Percentiles rank a stretch among this genome's conserved stretches.
These are phyloP conservation scores for Phylloporus sp. DNA, from an alignment of 1,284 basidiomycete genomes.

Conservation along the genomic window DNA sequence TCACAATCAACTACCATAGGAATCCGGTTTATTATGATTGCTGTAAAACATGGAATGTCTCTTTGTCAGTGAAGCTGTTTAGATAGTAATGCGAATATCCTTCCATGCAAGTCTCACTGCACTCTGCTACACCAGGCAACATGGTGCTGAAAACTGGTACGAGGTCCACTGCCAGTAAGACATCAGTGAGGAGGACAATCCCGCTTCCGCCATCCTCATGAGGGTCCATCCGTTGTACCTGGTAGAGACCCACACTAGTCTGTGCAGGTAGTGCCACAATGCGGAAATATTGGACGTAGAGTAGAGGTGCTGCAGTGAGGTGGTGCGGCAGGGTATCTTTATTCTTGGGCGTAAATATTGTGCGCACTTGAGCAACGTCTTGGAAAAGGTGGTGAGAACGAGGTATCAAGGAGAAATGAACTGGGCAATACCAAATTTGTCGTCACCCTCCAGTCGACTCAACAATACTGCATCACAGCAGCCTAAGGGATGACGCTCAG, in stretches of 20 bases:
- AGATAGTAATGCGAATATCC: background rate
- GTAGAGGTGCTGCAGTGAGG: background rate
- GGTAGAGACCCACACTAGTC: background rate
- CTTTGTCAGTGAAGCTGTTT: conserved; percentile 5
- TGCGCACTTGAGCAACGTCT: background rate
- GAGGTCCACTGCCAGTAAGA: background rate
- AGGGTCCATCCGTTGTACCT: background rate
- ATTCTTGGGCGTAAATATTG: no score
- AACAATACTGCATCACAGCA: background rate
- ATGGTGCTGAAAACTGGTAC: conserved; percentile 2
- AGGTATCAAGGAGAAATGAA: no score
- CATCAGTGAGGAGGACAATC: conserved; percentile 1
- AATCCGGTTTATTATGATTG: no score
- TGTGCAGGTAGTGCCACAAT: background rate
- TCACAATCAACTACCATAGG: no score
- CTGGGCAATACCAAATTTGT: no score
- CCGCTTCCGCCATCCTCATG: background rate
- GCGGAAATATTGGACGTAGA: background rate
- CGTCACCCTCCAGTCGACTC: background rate
- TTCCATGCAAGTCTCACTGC: conserved; percentile 4
- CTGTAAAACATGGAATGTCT: background rate
- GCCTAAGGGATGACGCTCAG: background rate
- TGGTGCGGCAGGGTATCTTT: no score
- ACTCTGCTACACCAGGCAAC: background rate
- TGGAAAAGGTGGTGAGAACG: background rate